A percentile compares a stretch with the other conserved stretches of the same genome.
Conservation (phyloP, 2,329 filamentous ascomycete species). For the Colletotrichum plurivorum region DNA sequence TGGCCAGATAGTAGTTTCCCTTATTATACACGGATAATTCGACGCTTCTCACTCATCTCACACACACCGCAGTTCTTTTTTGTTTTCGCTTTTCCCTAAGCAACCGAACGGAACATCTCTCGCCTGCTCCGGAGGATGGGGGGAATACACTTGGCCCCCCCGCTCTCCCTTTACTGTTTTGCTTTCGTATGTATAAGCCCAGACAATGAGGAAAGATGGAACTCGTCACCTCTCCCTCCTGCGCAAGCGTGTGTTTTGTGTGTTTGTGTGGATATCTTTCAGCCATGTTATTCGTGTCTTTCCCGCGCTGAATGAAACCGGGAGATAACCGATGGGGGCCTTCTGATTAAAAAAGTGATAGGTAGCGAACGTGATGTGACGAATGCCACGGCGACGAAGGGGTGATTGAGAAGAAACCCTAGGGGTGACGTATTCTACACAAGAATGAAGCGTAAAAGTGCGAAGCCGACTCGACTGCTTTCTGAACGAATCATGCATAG, state of each 20-base stretch:
- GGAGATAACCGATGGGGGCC: not conserved
- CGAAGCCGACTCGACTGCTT: not conserved
- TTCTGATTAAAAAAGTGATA: constrained; percentile 24
- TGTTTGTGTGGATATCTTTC: constrained; percentile 15
- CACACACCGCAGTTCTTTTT: constrained; percentile 16
- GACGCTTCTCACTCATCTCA: not conserved
- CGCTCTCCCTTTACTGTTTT: constrained; percentile 3
- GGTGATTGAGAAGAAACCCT: constrained; percentile 8
- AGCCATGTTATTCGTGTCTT: not conserved
- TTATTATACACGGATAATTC: constrained; percentile 29
- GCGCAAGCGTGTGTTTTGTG: too few species aligned
- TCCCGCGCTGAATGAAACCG: not conserved
- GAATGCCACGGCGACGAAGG: not conserved
- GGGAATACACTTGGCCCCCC: not conserved
- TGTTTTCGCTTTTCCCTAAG: constrained; percentile 17
- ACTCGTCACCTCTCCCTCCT: constrained; percentile 2
- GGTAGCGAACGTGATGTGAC: constrained; percentile 20
- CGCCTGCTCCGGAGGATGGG: not conserved
- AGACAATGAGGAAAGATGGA: constrained; percentile 16
- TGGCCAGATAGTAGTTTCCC: constrained; percentile 16
- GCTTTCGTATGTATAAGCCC: constrained; percentile 20
- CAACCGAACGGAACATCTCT: constrained; percentile 11
- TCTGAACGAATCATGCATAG: constrained; percentile 59
- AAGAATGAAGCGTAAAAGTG: constrained; percentile 12
- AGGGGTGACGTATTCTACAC: constrained; percentile 32